These are phyloP conservation scores for Suillus brevipes DNA, from an alignment of 768 basidiomycete genomes.

Conservation along the genomic window DNA sequence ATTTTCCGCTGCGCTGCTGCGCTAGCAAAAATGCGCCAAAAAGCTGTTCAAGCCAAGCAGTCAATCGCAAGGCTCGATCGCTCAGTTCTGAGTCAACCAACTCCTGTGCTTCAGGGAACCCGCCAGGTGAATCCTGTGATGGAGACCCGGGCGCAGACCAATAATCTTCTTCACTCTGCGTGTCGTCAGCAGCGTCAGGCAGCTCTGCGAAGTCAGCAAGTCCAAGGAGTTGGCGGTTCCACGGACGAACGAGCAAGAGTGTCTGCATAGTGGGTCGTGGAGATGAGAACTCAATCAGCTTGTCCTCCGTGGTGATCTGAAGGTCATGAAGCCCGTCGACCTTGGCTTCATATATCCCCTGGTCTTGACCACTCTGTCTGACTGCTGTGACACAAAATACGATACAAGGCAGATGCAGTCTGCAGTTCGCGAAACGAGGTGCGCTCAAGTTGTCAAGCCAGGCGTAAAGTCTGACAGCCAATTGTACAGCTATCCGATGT, in stretches of 20 bases:
- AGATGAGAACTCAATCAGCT: neutral
- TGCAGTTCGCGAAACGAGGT: neutral
- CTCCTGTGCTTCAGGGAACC: constrained; percentile 49
- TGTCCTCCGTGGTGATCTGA: neutral
- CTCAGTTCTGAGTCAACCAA: constrained; percentile 8
- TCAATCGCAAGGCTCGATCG: no score
- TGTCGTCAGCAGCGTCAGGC: neutral
- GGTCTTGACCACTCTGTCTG: neutral
- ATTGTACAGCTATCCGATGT: neutral
- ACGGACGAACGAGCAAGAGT: neutral
- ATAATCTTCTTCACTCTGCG: neutral
- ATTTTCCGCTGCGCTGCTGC: no score
- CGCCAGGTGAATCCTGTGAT: no score
- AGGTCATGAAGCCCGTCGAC: neutral
- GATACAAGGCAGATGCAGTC: neutral
- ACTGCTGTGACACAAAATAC: neutral
- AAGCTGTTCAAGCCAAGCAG: no score
- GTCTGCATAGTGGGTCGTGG: neutral
- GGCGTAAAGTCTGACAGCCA: neutral
- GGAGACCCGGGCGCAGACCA: no score
- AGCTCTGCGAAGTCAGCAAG: neutral
- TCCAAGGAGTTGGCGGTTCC: neutral
- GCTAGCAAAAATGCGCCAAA: no score
- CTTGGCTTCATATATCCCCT: neutral
- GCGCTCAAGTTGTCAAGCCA: neutral